Conservation (phyloP, 345 rosid genomes). For the Diplotaxis tenuifolia region DNA sequence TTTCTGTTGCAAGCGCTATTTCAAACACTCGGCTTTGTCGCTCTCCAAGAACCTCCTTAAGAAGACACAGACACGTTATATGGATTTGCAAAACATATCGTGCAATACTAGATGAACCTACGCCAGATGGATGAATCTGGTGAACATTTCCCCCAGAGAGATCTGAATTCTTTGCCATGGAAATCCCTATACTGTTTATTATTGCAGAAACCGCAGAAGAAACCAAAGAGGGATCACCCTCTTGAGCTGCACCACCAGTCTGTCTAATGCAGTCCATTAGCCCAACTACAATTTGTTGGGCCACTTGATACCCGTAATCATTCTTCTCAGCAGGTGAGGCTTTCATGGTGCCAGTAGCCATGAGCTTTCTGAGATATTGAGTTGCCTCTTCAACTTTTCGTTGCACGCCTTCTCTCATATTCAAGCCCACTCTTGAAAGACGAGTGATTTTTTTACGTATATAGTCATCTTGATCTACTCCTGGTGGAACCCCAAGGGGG, state of each 20-base stretch:
- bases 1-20: slow-evolving; percentile 94
- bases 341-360: slow-evolving; percentile 56
- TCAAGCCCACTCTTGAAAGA: slow-evolving; percentile 70
- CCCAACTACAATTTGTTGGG: slow-evolving; percentile 74
- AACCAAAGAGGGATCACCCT: slow-evolving; percentile 94
- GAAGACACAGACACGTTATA: slow-evolving; percentile 71
- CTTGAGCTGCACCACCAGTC: slow-evolving; percentile 97
- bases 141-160: slow-evolving; percentile 46
- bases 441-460: slow-evolving; percentile 76
- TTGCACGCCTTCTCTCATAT: slow-evolving; percentile 81
- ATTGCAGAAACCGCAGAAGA: slow-evolving; percentile 92
- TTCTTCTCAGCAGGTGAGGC: slow-evolving; percentile 52
- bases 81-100: slow-evolving; percentile 77
- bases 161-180: slow-evolving; percentile 73
- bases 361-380: slow-evolving; percentile 54
- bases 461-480: slow-evolving; percentile 81
- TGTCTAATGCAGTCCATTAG: slow-evolving; percentile 83
- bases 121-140: slow-evolving; percentile 50
- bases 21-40: slow-evolving; percentile 95
- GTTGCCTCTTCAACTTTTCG: slow-evolving; percentile 68
- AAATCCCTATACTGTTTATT: slow-evolving; percentile 62
- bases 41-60: slow-evolving; percentile 95
- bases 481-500: slow-evolving; percentile 82
- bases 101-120: slow-evolving; percentile 53
- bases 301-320: slow-evolving; percentile 72